Conservation (phyloP, 2,329 filamentous ascomycete species). For the Simplicillium aogashimaense region DNA sequence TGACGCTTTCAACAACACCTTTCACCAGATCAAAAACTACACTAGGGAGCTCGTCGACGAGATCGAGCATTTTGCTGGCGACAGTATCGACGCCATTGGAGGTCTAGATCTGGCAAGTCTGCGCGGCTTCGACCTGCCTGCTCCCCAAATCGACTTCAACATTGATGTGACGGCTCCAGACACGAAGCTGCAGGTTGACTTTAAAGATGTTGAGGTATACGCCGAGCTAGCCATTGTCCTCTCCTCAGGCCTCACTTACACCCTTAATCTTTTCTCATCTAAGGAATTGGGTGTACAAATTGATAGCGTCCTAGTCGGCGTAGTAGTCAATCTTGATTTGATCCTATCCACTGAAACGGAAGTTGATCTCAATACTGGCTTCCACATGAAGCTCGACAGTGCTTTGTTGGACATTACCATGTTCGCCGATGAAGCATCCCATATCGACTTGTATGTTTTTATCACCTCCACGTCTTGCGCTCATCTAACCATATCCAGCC, state of each 20-base stretch:
- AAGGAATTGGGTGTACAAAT: slow-evolving; percentile 31
- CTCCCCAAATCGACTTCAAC: slow-evolving; percentile 28
- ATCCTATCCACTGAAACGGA: slow-evolving; percentile 35
- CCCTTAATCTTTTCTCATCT: slow-evolving; percentile 36
- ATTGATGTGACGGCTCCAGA: slow-evolving; percentile 33
- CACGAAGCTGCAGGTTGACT: slow-evolving; percentile 30
- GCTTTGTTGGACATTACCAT: slow-evolving; percentile 38
- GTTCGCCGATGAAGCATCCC: slow-evolving; percentile 37
- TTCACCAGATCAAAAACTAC: slow-evolving; percentile 1
- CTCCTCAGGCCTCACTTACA: slow-evolving; percentile 31
- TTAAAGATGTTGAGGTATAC: slow-evolving; percentile 43
- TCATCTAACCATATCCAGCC: slow-evolving; percentile 19
- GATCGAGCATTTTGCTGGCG: slow-evolving; percentile 19
- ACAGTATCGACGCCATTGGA: slow-evolving; percentile 6
- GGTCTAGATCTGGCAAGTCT: slow-evolving; percentile 15
- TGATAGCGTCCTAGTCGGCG: slow-evolving; percentile 29
- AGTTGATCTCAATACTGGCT: slow-evolving; percentile 40
- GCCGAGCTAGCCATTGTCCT: slow-evolving; percentile 34
- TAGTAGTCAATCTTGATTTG: slow-evolving; percentile 39
- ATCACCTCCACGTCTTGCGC: not conserved
- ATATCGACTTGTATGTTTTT: slow-evolving; percentile 35
- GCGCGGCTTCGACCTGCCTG: slow-evolving; percentile 21
- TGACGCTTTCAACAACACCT: slow-evolving; percentile 10
- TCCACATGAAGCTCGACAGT: slow-evolving; percentile 45
- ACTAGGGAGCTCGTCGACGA: slow-evolving; percentile 1